Evolutionary conservation across 352 stramenopile species (phyloP).

Genomic region (Discostella stelligera): DNA sequence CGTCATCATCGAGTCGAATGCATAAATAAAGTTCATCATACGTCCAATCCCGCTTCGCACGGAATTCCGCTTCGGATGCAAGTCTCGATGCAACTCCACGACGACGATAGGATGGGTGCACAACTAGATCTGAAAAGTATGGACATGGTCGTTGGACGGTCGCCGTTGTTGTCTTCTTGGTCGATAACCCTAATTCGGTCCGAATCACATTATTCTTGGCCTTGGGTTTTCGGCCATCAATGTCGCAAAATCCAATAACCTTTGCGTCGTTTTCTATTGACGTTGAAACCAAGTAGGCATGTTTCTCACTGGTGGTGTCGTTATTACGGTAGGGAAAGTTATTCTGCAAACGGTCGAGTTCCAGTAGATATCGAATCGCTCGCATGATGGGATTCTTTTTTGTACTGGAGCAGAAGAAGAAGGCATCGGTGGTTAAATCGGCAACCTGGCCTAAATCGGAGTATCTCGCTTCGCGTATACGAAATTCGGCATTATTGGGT

Average conservation of each 20-base stretch:
- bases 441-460: background rate
- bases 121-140: constrained; percentile 5
- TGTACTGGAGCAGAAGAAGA: background rate
- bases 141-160: background rate
- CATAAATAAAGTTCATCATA: constrained; percentile 6
- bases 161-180: background rate
- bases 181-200: background rate
- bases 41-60: background rate
- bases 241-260: constrained; percentile 11
- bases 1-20: background rate
- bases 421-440: background rate
- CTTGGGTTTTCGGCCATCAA: constrained; percentile 2
- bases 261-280: background rate
- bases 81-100: background rate
- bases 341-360: constrained; percentile 1
- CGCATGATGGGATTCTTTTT: constrained; percentile 2
- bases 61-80: constrained; percentile 1
- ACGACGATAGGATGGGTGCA: background rate
- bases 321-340: background rate
- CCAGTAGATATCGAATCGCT: background rate
- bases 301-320: background rate
- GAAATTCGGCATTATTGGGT: background rate
- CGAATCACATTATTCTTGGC: background rate
- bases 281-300: background rate
- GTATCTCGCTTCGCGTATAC: constrained; percentile 18